A percentile compares a stretch with the other conserved stretches of the same genome.
phyloP scores from a whole-genome alignment of 495 filamentous ascomycete genomes.

The Neurospora sp. region DNA sequence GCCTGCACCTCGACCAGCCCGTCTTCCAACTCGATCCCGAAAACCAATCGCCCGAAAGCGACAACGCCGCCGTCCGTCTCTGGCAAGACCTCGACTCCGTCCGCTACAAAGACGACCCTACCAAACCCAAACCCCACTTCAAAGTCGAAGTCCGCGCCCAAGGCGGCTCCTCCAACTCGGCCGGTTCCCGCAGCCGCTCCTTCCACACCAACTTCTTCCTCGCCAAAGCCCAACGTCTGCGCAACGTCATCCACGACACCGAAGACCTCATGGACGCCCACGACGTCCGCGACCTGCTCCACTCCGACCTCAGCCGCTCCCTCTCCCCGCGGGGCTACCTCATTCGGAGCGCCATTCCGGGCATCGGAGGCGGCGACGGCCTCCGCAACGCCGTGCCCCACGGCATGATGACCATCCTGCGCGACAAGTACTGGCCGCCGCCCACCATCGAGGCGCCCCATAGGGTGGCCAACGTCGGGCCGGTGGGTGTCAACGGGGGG shows the following conservation, averaged over 20 bases:
- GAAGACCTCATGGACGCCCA: background rate
- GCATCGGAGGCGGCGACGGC: background rate
- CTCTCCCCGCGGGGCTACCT: background rate
- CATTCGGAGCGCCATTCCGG: background rate
- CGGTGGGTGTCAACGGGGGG: slow-evolving; percentile 20
- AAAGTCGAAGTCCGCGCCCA: background rate
- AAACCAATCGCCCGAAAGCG: slow-evolving; percentile 3
- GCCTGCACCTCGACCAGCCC: slow-evolving; percentile 63
- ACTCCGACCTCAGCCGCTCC: background rate
- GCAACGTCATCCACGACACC: background rate
- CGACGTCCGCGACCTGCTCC: background rate
- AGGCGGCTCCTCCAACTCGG: background rate
- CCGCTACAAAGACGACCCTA: background rate
- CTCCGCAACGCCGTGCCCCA: slow-evolving; percentile 33
- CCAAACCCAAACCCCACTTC: slow-evolving; percentile 4
- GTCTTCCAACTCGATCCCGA: slow-evolving; percentile 49
- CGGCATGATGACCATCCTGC: slow-evolving; percentile 26
- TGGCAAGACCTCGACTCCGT: background rate
- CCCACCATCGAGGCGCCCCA: slow-evolving; percentile 51
- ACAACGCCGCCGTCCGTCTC: background rate
- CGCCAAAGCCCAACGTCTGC: background rate
- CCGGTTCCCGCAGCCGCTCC: background rate
- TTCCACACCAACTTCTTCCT: background rate
- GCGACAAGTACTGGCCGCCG: slow-evolving; percentile 63
- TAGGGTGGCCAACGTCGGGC: slow-evolving; percentile 35